Conservation (phyloP, 768 basidiomycete species). For the Sporobolomyces roseus region DNA sequence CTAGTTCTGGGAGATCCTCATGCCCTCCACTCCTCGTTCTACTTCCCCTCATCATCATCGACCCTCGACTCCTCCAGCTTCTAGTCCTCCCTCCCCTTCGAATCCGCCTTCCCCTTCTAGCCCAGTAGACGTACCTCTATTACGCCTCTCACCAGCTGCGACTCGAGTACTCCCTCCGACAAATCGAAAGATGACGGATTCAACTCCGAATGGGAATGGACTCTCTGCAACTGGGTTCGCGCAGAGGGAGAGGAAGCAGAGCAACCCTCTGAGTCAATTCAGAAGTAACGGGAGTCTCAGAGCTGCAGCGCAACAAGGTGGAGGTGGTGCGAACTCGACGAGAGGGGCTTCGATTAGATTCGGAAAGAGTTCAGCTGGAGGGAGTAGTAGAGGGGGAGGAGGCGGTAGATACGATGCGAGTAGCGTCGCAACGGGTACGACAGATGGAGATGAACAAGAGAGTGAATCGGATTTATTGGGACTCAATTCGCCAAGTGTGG, state of each 20-base stretch:
- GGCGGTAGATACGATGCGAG: constrained; percentile 7
- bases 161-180: not conserved
- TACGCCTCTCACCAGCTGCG: constrained; percentile 13
- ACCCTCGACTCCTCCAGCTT: constrained; percentile 7
- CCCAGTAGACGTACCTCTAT: constrained; percentile 33
- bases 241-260: constrained; percentile 28
- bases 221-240: constrained; percentile 10
- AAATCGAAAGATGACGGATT: constrained; percentile 1
- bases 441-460: constrained; percentile 18
- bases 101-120: constrained; percentile 32
- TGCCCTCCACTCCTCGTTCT: not conserved
- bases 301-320: not conserved
- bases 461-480: constrained; percentile 21
- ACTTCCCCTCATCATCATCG: not conserved
- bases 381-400: not conserved
- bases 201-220: not conserved
- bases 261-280: constrained; percentile 34
- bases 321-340: not conserved
- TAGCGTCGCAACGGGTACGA: not conserved
- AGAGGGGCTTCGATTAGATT: not conserved
- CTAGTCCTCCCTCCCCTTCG: constrained; percentile 23
- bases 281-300: not conserved
- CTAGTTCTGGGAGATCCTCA: no score
- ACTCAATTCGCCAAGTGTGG: not conserved
- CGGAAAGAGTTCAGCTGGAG: not conserved